Base-by-base conservation (phyloP, 179 eudicot genomes). In the Amaranthus tricolor region DNA sequence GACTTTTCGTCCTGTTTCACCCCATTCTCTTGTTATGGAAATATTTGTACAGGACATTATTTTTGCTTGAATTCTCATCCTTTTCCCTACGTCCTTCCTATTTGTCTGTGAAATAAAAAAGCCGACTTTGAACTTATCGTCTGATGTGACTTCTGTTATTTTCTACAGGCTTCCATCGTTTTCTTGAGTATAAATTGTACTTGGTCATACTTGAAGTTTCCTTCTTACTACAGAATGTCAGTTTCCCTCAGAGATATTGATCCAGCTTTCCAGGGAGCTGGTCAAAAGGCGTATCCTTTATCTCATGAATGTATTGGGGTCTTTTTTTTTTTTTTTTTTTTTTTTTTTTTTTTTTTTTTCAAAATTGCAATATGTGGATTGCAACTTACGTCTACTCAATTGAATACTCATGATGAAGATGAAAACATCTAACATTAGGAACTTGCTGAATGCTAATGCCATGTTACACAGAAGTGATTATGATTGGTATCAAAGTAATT, bases 281-380 rank as follows among this genome's bases (percentile, higher is more conserved):
- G 98, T 76, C 98, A 93, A 79, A 93, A 93, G 84, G 96, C 96
- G 98, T 93, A 93, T 93, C 98, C 98, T 91, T 91, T 77, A 7
- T 70, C 47, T 65, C 66, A 11, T 69, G 43, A 31, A 55, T 78
- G 31, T 56, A 20, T 48, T 44, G 24, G 50, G 20, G 24, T 21
- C 49, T 17, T 51, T 47, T 5, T 51, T 62, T 60, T 15, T 57
- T 5, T 68, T 69, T n/a, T 64, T 9, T 55, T 43, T 62, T 68
- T 17, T 51, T 47, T 5, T 51, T 62, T 60, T 15, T 57, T 5
- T 68, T 69, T n/a, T 64, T 9, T 55, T 43, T 62, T 68, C n/a
- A n/a, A n/a, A n/a, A n/a, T n/a, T n/a, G n/a, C n/a, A n/a, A 31
- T 5, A 49, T 67, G 19, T 5, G n/a, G 6, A 21, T 48, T 47